These are phyloP conservation scores for Scheffersomyces illinoinensis DNA, from an alignment of 1,139 yeast genomes.

Conservation along the genomic window DNA sequence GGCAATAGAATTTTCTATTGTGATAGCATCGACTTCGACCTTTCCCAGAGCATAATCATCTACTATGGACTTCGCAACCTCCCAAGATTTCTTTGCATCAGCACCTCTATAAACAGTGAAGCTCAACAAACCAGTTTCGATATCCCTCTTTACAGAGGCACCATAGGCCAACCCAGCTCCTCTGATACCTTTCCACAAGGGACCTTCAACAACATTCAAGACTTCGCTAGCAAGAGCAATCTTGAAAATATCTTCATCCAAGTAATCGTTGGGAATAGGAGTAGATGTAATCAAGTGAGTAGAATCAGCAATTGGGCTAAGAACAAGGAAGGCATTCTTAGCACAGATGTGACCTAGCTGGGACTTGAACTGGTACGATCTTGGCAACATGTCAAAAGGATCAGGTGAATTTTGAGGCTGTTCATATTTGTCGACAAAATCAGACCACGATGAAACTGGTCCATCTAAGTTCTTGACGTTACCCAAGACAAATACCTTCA, in stretches of 20 bases:
- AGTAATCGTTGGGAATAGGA: constrained; percentile 63
- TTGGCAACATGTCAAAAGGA: constrained; percentile 44
- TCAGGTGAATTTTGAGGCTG: constrained; percentile 6
- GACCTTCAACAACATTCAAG: constrained; percentile 90
- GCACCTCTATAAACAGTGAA: constrained; percentile 81
- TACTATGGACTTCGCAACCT: constrained; percentile 68
- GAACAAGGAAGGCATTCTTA: constrained; percentile 60
- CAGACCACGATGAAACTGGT: constrained; percentile 68
- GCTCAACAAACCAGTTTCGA: constrained; percentile 68
- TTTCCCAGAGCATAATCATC: constrained; percentile 57
- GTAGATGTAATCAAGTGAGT: constrained; percentile 69
- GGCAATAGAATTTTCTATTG: constrained; percentile 73
- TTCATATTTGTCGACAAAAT: constrained; percentile 30
- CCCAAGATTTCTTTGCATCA: constrained; percentile 73
- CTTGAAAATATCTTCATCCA: constrained; percentile 67
- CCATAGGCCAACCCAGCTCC: constrained; percentile 97
- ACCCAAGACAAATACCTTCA: constrained; percentile 73
- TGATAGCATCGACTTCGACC: constrained; percentile 53
- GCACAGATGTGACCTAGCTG: constrained; percentile 55
- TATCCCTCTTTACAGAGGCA: constrained; percentile 57
- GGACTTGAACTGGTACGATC: constrained; percentile 56
- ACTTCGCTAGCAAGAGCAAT: constrained; percentile 75
- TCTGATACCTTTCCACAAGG: constrained; percentile 94
- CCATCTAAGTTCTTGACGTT: constrained; percentile 49
- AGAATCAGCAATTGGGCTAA: constrained; percentile 87